phyloP scores from a whole-genome alignment of 371 early-diverging fungal genomes.

The Mortierella polycephala region DNA sequence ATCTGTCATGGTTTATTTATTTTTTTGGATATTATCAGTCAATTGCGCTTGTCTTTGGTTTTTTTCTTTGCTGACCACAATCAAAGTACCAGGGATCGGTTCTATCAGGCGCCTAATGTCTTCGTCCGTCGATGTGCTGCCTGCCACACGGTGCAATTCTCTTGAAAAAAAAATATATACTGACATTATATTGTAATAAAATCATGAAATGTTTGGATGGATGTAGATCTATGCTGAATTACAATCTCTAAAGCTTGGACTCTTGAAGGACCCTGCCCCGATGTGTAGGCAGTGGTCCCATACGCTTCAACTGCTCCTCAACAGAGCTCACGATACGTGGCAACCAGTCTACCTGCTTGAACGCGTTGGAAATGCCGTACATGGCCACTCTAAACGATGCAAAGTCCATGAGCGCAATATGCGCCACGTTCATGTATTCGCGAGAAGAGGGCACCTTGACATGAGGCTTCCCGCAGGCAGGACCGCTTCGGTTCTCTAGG shows the following conservation, averaged over 20 bases:
- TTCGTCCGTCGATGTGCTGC: no score
- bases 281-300: conserved; percentile 18
- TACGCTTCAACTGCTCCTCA: conserved; percentile 26
- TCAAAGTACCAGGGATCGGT: no score
- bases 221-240: not conserved
- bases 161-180: no score
- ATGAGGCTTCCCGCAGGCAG: not conserved
- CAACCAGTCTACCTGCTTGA: conserved; percentile 48
- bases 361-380: conserved; percentile 50
- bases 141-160: no score
- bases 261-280: conserved; percentile 15
- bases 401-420: conserved; percentile 51
- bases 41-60: no score
- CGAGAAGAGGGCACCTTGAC: conserved; percentile 26
- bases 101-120: no score
- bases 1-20: no score
- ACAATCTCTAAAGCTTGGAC: conserved; percentile 27
- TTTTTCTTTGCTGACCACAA: no score
- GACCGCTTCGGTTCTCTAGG: conserved; percentile 2
- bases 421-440: conserved; percentile 47
- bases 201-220: not conserved
- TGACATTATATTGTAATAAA: not conserved
- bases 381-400: conserved; percentile 44
- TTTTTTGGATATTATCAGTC: no score
- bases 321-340: conserved; percentile 34